phyloP scores from a whole-genome alignment of 306 rosid genomes.

The Abrus precatorius region DNA sequence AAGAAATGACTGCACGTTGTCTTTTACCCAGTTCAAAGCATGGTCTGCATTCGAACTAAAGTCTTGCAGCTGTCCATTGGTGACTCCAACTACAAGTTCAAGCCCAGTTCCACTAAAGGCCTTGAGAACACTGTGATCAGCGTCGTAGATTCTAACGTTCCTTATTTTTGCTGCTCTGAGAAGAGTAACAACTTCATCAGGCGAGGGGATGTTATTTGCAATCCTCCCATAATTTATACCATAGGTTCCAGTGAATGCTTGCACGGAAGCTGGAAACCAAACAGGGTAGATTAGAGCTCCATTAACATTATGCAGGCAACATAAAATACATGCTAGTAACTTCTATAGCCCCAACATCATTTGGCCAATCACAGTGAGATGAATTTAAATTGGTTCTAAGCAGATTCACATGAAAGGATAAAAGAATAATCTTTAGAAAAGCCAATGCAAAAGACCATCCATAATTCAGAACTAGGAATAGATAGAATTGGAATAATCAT shows the following conservation, averaged over 20 bases:
- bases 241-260: constrained; percentile 91
- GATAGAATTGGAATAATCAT: constrained; percentile 43
- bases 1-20: constrained; percentile 86
- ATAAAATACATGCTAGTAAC: constrained; percentile 34
- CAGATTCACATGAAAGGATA: constrained; percentile 32
- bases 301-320: constrained; percentile 43
- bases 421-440: constrained; percentile 13
- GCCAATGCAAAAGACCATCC: constrained; percentile 25
- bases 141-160: constrained; percentile 86
- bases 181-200: constrained; percentile 87
- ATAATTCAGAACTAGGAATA: constrained; percentile 12
- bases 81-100: constrained; percentile 84
- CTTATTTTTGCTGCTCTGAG: constrained; percentile 87
- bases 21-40: constrained; percentile 90
- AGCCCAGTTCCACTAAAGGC: constrained; percentile 92
- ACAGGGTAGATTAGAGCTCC: constrained; percentile 40
- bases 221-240: constrained; percentile 94
- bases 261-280: constrained; percentile 62
- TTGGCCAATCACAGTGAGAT: neutral
- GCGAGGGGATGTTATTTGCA: constrained; percentile 91
- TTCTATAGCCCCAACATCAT: constrained; percentile 21
- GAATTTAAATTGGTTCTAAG: constrained; percentile 4
- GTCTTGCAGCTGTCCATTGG: constrained; percentile 72
- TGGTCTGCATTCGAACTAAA: constrained; percentile 79
- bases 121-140: constrained; percentile 87